These are phyloP conservation scores for Physaria fendleri DNA, from an alignment of 345 rosid species.

Conservation along the genomic window DNA sequence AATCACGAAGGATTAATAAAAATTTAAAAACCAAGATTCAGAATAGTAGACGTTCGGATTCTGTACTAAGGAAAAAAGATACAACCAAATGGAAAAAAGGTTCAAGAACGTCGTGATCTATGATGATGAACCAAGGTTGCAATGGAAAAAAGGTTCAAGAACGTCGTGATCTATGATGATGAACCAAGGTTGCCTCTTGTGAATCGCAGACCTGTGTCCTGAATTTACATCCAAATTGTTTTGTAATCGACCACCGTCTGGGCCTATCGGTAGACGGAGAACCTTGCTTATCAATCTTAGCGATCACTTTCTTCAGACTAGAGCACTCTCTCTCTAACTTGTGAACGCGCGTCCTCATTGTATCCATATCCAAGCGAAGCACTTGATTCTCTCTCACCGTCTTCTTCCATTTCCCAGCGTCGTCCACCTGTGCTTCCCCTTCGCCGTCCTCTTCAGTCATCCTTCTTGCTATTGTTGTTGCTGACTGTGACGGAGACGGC, in stretches of 20 bases:
- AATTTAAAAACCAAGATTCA: constrained; percentile 18
- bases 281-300: constrained; percentile 44
- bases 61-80: background rate
- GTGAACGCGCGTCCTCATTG: constrained; percentile 77
- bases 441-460: constrained; percentile 6
- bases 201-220: constrained; percentile 94
- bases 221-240: constrained; percentile 79
- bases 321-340: constrained; percentile 76
- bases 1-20: background rate
- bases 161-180: constrained; percentile 36
- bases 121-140: constrained; percentile 50
- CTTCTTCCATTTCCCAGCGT: constrained; percentile 44
- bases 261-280: constrained; percentile 31
- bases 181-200: constrained; percentile 60
- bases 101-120: constrained; percentile 31
- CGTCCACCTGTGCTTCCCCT: constrained; percentile 5
- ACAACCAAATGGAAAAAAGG: background rate
- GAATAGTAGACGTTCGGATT: background rate
- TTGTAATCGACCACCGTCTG: constrained; percentile 42
- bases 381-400: constrained; percentile 74
- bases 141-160: background rate
- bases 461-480: no score
- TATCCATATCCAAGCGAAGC: constrained; percentile 73
- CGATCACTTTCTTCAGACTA: constrained; percentile 60
- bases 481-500: no score